A percentile compares a stretch with the other conserved stretches of the same genome.
Conservation (phyloP, 2,329 filamentous ascomycete species). For the Pseudomassariella vexata region DNA sequence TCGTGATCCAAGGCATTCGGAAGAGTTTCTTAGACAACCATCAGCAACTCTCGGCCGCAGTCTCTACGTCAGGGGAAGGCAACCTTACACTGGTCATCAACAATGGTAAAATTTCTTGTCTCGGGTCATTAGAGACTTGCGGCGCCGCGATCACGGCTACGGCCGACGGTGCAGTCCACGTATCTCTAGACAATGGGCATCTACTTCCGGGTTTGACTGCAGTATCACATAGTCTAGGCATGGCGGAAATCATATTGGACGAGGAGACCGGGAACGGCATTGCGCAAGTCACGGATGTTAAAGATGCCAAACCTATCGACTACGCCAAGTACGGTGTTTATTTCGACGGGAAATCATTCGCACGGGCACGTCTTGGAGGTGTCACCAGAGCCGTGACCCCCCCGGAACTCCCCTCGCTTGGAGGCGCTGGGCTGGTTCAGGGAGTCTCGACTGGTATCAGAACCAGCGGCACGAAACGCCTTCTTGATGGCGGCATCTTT, state of each 20-base stretch:
- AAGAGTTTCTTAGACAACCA: slow-evolving; percentile 26
- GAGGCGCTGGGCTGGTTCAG: slow-evolving; percentile 19
- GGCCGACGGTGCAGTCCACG: slow-evolving; percentile 13
- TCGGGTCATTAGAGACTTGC: slow-evolving; percentile 25
- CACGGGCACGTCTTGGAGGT: slow-evolving; percentile 34
- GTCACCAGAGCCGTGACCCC: slow-evolving; percentile 36
- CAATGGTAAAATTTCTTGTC: slow-evolving; percentile 34
- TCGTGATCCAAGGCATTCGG: slow-evolving; percentile 32
- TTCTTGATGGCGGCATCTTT: slow-evolving; percentile 35
- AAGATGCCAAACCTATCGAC: slow-evolving; percentile 22
- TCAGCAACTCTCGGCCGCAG: slow-evolving; percentile 4
- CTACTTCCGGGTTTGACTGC: slow-evolving; percentile 44
- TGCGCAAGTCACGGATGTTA: slow-evolving; percentile 17
- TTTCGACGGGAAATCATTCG: slow-evolving; percentile 34
- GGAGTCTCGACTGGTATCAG: slow-evolving; percentile 37
- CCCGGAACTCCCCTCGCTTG: slow-evolving; percentile 21
- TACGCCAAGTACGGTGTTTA: slow-evolving; percentile 35
- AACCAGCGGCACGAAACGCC: slow-evolving; percentile 27
- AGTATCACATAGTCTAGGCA: slow-evolving; percentile 39
- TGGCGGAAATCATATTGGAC: slow-evolving; percentile 42
- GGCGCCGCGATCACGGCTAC: slow-evolving; percentile 16
- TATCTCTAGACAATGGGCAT: slow-evolving; percentile 39
- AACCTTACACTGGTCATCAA: slow-evolving; percentile 33
- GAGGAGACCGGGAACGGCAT: slow-evolving; percentile 41
- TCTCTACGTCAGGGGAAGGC: slow-evolving; percentile 1